Evolutionary conservation across 768 basidiomycete genomes (phyloP).

Genomic region (Auricularia heimuer): DNA sequence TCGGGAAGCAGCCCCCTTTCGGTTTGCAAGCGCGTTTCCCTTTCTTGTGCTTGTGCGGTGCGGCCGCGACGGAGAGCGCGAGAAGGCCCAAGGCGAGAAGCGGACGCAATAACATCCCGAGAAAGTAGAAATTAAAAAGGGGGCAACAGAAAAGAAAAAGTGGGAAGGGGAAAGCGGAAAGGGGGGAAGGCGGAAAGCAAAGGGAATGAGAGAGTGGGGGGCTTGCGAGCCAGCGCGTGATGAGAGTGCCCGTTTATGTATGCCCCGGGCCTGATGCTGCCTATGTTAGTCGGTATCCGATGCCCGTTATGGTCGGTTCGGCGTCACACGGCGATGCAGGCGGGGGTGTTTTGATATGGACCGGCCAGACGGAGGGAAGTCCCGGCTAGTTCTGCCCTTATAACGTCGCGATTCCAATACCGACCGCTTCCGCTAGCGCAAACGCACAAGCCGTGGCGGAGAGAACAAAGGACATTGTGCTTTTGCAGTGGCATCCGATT

Average conservation of each 20-base stretch:
- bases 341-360: too few species aligned
- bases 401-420: too few species aligned
- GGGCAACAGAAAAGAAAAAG: not conserved
- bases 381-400: too few species aligned
- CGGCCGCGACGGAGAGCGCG: not conserved
- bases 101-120: not conserved
- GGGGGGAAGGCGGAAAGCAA: not conserved
- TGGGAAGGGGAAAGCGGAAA: not conserved
- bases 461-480: too few species aligned
- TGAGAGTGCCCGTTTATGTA: not conserved
- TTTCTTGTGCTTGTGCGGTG: not conserved
- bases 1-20: not conserved
- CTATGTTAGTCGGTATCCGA: too few species aligned
- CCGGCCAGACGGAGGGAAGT: too few species aligned
- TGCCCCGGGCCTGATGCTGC: too few species aligned
- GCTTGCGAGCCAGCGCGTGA: not conserved
- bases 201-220: not conserved
- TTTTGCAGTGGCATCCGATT: too few species aligned
- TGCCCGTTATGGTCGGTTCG: too few species aligned
- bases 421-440: too few species aligned
- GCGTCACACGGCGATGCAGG: too few species aligned
- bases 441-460: too few species aligned
- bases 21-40: not conserved
- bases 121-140: not conserved
- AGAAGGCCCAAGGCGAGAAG: not conserved